Evolutionary conservation across 2,329 filamentous ascomycete species (phyloP), one percentile per base, ranked within the genome.

Genomic region (Epichloe scottii): DNA sequence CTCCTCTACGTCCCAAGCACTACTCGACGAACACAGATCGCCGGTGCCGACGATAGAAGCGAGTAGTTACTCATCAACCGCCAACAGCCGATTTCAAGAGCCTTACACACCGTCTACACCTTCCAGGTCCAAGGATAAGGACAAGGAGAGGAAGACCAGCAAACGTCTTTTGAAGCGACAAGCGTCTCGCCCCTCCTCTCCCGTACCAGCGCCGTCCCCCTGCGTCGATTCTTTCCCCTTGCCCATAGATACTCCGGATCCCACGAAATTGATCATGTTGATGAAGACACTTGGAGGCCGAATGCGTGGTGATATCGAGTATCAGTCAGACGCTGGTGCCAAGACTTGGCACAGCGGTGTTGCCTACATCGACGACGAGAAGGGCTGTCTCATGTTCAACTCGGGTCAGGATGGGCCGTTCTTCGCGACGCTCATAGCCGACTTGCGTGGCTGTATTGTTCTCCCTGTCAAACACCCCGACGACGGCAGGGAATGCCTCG

Each of bases 241-340:
- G 23, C 80, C 81, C 3, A 71, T 84, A 46, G 75, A 77, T 37
- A 82, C 81, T 4, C 75, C 78, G 19, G 84, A 89, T 65, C 81
- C 84, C 39, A 84, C 84, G 58, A 85, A 81, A 61, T 76, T 91
- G 26, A 70, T 89, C 50, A 74, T 81, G 59, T 68, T 93, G 53
- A 91, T 93, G 86, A 87, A 83, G 64, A 82, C 77, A 23, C 71
- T 89, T 6, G 85, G 84, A 60, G 87, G 88, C 30, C 78, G 82
- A 57, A 93, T 91, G 87, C 82, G 82, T 59, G 87, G 87, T 51
- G 81, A 84, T 57, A 74, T 89, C 33, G 83, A 87, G 56, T 91
- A 87, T 62, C 80, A 85, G 58, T 12, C 46, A 26, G 73, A 74
- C 42, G 79, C 81, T 38, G 71, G 74, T 14, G 71, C 72, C 23